These are phyloP conservation scores for Lobosporangium transversale DNA, from an alignment of 192 early-diverging fungal genomes.

Conservation along the genomic window DNA sequence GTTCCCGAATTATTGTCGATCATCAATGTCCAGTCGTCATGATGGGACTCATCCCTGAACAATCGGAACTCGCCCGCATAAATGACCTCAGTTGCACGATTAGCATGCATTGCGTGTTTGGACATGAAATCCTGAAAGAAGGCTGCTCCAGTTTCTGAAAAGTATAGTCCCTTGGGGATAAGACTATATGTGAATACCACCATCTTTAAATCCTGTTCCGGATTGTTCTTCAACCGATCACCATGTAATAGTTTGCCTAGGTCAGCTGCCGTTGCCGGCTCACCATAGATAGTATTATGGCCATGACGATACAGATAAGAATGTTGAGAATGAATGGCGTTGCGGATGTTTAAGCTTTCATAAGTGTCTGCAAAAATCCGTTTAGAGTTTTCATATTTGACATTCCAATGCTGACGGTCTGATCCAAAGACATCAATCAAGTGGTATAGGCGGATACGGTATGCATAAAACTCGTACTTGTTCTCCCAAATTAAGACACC, in stretches of 20 bases:
- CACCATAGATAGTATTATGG: slow-evolving; percentile 13
- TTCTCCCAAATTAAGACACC: slow-evolving; percentile 36
- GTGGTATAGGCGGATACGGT: slow-evolving; percentile 44
- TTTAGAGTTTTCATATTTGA: slow-evolving; percentile 24
- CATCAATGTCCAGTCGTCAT: slow-evolving; percentile 33
- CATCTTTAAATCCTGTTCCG: slow-evolving; percentile 30
- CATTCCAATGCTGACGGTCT: slow-evolving; percentile 43
- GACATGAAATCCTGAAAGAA: slow-evolving; percentile 54
- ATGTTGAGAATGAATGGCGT: slow-evolving; percentile 39
- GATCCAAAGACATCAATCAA: slow-evolving; percentile 34
- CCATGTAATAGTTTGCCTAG: slow-evolving; percentile 36
- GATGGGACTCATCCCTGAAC: slow-evolving; percentile 23
- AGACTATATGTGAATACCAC: slow-evolving; percentile 46
- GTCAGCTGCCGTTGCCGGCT: slow-evolving; percentile 12
- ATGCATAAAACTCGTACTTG: slow-evolving; percentile 42
- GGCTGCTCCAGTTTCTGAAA: slow-evolving; percentile 44
- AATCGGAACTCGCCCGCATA: slow-evolving; percentile 48
- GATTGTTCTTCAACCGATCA: slow-evolving; percentile 22
- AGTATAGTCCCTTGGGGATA: slow-evolving; percentile 47
- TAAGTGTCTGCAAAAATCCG: slow-evolving; percentile 38
- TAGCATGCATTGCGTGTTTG: slow-evolving; percentile 52
- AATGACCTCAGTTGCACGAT: slow-evolving; percentile 41
- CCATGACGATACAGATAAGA: slow-evolving; percentile 48
- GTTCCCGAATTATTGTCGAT: slow-evolving; percentile 53
- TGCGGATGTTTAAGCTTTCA: slow-evolving; percentile 34